Base-by-base conservation (phyloP, 2,329 filamentous ascomycete genomes). In the Fusarium verticillioides region DNA sequence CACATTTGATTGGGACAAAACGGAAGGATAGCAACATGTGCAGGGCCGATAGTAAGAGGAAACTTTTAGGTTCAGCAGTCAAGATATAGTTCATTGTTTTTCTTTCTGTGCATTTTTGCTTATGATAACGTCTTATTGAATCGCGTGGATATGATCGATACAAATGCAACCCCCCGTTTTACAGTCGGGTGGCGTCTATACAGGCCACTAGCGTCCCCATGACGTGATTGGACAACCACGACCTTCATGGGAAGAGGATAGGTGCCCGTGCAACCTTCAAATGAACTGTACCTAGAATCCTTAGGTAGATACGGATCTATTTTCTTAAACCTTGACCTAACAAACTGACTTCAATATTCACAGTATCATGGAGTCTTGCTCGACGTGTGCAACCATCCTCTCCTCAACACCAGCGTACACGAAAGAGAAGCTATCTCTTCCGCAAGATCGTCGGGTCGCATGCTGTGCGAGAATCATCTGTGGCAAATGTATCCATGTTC, bases 401-500 rank as follows among this genome's bases (percentile, higher is more conserved):
- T 84, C 87, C 47, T 84, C 87, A 9, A 84, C 88, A 36, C 85
- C 87, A 58, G 84, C 86, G 39, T 83, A 85, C 34, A 86, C 85
- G 84, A 43, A 91, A 92, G 83, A 93, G 92, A 79, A 70, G 19
- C 43, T 58, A 42, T 86, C 88, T 19, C 82, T 88, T 5, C 85
- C 88, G 32, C 84, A 86, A 53, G 88, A 92, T 78, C 88, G 92
- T 58, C 84, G 86, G 69, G 84, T 94, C 36, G 86, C 87, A 39
- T 96, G 94, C 81, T 96, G 93, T 80, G 85, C 84, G 49, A 88
- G 93, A 60, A 84, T 90, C 43, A 93, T 96, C 77, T 96, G 93
- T 82, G 89, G 90, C 21, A 85, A 85, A 69, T 96, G 93, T 82
- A 88, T 94, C 76, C 83, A 88, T 79, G 91, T 90, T 80, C 53